Conservation (phyloP, 257 asterid genomes). For the Solanum corneliomulleri region DNA sequence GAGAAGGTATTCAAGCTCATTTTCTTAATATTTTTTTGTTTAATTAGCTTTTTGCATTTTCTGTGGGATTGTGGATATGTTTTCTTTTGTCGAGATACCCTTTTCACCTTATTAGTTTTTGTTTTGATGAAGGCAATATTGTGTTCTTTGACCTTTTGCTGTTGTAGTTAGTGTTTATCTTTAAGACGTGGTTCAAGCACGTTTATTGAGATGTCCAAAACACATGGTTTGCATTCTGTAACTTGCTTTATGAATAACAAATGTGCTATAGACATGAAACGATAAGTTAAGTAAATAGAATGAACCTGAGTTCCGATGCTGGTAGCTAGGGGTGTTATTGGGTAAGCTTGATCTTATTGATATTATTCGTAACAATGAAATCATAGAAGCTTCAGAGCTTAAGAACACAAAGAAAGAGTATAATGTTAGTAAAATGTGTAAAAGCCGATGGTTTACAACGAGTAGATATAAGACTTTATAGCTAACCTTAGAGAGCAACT, state of each 20-base stretch:
- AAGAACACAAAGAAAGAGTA: background rate
- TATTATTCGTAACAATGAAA: background rate
- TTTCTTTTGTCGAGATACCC: background rate
- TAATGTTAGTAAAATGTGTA: background rate
- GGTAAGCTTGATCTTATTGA: background rate
- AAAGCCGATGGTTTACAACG: background rate
- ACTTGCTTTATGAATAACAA: background rate
- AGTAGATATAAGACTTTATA: background rate
- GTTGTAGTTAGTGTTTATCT: background rate
- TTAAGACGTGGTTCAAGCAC: background rate
- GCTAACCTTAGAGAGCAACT: background rate
- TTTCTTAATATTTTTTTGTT: background rate
- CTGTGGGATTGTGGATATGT: background rate
- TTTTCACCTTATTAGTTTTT: background rate
- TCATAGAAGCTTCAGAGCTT: background rate
- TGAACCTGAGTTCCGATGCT: background rate
- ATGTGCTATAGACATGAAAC: background rate
- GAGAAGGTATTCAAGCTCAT: conserved; percentile 44
- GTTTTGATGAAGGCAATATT: background rate
- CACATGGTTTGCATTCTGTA: background rate
- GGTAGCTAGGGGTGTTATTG: background rate
- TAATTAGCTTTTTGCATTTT: background rate
- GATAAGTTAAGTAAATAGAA: background rate
- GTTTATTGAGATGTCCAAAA: background rate
- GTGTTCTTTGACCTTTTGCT: background rate